Evolutionary conservation across 2,329 filamentous ascomycete genomes (phyloP), one percentile per base, ranked within the genome.

Genomic region (Aureobasidium subglaciale): DNA sequence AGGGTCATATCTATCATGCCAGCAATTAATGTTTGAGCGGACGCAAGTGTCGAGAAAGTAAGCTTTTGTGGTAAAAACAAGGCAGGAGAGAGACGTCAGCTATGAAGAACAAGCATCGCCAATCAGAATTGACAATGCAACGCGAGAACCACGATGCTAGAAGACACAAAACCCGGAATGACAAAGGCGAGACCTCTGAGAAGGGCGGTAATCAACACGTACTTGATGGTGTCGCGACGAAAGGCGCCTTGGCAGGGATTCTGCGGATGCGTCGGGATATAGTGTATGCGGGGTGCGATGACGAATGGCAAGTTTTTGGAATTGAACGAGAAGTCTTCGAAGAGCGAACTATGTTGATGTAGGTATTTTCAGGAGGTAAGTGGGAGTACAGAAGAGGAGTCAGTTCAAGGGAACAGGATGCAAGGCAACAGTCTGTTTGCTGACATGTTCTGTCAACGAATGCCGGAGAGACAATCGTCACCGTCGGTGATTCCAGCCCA

Each of bases 21-120:
- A 22, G 32, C 34, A 29, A 53, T 53, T 53, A 30, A 38, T 41
- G 25, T 53, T 53, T 41, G 27, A n/a, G 24, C 35, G 48, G 48
- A 53, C 16, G 35, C 25, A 41, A 40, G 24, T 40, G 35, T n/a
- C 34, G 16, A 41, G 9, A 15, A 50, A 38, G 46, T 38, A 50
- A 50, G 46, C 46, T 50, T n/a, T 38, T 38, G 20, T 25, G 45
- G 13, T 16, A 15, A 37, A 41, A 50, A 38, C 46, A 50, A 32
- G 46, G 46, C 32, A 38, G 29, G 22, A 32, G 22, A 25, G 18
- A 13, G 15, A 24, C 32, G 46, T 22, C 32, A 50, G 46, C 32
- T 24, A 50, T 38, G 20, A 4, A 38, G 24, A 35, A 32, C 46
- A 50, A 38, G 32, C 43, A 48, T 34, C 15, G 46, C 30, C 46